Evolutionary conservation across 2,329 filamentous ascomycete genomes (phyloP).

Genomic region (Catunica adiposa): DNA sequence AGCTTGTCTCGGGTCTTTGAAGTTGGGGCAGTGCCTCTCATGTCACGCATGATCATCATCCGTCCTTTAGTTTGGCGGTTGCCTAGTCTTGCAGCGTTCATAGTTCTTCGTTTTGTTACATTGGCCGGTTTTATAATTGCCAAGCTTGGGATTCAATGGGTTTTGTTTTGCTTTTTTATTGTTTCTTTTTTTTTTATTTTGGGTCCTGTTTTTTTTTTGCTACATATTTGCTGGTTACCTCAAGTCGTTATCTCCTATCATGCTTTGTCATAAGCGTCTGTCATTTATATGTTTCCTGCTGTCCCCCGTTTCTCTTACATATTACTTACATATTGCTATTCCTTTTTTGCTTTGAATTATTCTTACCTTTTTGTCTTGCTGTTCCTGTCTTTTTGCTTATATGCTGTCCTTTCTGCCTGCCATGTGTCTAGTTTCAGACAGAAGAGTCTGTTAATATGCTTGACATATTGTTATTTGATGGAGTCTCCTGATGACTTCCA

Average conservation of each 20-base stretch:
- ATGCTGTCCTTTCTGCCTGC: not conserved
- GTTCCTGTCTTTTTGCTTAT: not conserved
- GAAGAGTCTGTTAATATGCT: not conserved
- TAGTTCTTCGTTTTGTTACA: conserved; percentile 9
- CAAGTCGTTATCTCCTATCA: conserved; percentile 2
- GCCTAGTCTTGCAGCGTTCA: conserved; percentile 6
- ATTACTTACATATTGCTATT: not conserved
- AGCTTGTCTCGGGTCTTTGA: not conserved
- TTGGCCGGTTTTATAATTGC: conserved; percentile 5
- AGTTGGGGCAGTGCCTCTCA: conserved; percentile 3
- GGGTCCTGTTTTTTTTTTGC: not conserved
- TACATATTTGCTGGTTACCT: not conserved
- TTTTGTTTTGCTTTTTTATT: conserved; percentile 4
- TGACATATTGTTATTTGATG: not conserved
- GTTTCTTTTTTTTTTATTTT: conserved; percentile 1
- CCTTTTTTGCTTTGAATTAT: conserved; percentile 5
- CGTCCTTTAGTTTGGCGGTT: not conserved
- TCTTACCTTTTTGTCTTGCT: conserved; percentile 5
- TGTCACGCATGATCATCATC: not conserved
- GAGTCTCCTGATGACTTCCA: too few species aligned
- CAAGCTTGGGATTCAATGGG: conserved; percentile 7
- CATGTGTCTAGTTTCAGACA: too few species aligned
- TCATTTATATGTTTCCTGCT: not conserved
- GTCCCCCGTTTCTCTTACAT: not conserved
- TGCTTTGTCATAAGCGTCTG: conserved; percentile 4